A percentile compares a stretch with the other conserved stretches of the same genome.
These are phyloP conservation scores for Nakataea oryzae DNA, from an alignment of 2,329 filamentous ascomycete species.

Conservation along the genomic window DNA sequence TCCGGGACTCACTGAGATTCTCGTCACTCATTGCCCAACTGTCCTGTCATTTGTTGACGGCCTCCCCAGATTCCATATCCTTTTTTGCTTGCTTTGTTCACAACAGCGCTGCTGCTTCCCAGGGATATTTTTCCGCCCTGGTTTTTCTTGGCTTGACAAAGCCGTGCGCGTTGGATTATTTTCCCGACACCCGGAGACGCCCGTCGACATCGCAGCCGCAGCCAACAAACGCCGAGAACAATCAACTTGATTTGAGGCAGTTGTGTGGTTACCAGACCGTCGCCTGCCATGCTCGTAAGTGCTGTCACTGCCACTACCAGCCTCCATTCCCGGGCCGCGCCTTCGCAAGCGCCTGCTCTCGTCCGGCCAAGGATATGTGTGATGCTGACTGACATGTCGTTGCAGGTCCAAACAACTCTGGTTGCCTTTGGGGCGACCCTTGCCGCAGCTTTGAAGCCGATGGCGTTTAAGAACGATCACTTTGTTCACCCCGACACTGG, in stretches of 20 bases:
- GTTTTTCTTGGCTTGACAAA: neutral
- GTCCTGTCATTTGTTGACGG: neutral
- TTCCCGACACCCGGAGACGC: neutral
- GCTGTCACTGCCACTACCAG: no score
- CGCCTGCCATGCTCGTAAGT: neutral
- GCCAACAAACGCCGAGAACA: neutral
- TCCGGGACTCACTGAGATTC: neutral
- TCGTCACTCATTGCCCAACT: neutral
- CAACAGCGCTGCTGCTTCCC: neutral
- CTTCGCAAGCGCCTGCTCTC: neutral
- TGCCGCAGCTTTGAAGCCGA: constrained; percentile 44
- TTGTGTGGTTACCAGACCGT: neutral
- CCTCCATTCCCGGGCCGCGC: neutral
- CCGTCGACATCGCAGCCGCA: neutral
- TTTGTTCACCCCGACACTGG: constrained; percentile 50
- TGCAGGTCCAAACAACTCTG: constrained; percentile 31
- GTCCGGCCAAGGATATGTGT: no score
- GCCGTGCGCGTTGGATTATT: no score
- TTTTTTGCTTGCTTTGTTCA: neutral
- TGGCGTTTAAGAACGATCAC: constrained; percentile 44
- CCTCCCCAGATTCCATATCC: neutral
- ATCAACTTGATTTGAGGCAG: neutral
- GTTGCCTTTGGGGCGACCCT: constrained; percentile 41
- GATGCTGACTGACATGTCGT: neutral
- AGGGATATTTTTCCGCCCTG: neutral